These are phyloP conservation scores for Colletotrichum liaoningense DNA, from an alignment of 2,329 filamentous ascomycete species.

Conservation along the genomic window DNA sequence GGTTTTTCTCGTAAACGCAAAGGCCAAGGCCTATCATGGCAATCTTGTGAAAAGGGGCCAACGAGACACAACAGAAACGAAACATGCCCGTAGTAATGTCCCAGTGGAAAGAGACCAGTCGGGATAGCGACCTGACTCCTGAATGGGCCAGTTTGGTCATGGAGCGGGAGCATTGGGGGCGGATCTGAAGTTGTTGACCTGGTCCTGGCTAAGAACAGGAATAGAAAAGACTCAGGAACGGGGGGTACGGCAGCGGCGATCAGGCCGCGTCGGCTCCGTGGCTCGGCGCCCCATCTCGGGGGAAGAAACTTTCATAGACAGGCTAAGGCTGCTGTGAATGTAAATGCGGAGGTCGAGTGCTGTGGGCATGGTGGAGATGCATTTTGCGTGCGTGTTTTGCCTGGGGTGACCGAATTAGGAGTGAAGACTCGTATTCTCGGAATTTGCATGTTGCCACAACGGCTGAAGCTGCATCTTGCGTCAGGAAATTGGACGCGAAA, in stretches of 20 bases:
- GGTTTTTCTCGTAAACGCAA: conserved; percentile 18
- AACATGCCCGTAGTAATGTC: not conserved
- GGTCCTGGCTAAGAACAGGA: not conserved
- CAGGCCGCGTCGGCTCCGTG: conserved; percentile 31
- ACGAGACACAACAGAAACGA: not conserved
- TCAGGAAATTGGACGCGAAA: not conserved
- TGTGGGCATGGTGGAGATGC: not conserved
- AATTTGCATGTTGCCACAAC: not conserved
- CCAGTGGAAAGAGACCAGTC: not conserved
- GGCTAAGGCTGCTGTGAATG: not conserved
- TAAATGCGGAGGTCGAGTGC: not conserved
- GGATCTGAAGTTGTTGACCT: not conserved
- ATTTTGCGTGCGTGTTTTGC: not conserved
- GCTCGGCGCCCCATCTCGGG: conserved; percentile 11
- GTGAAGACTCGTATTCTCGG: too few relatives aligned
- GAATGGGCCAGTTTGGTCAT: not conserved
- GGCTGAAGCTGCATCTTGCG: not conserved
- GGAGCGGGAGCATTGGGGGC: not conserved
- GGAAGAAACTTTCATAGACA: not conserved
- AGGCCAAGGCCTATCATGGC: not conserved
- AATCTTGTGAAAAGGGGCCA: not conserved
- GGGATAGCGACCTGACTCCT: not conserved
- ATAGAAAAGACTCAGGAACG: not conserved
- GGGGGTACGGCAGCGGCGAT: conserved; percentile 1
- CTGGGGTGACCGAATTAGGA: too few relatives aligned